A percentile compares a stretch with the other conserved stretches of the same genome.
Conservation (phyloP, 768 basidiomycete genomes). For the Brasilioporus rufonigricans region DNA sequence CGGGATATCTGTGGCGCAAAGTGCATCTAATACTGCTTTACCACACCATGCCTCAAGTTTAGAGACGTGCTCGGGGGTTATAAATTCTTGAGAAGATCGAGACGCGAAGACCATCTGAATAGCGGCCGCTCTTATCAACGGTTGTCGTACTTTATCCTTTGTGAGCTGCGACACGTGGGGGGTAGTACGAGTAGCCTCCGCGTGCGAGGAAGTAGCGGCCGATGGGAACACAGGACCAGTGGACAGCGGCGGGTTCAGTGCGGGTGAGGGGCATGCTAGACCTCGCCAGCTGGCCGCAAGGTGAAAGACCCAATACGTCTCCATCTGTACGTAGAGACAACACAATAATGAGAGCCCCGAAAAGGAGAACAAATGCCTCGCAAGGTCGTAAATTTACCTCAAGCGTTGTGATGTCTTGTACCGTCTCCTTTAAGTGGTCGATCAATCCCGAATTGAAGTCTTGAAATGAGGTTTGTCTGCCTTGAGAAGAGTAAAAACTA, state of each 20-base stretch:
- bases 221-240: conserved; percentile 41
- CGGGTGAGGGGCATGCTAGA: conserved; percentile 22
- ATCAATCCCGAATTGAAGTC: conserved; percentile 70
- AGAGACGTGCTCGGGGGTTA: conserved; percentile 63
- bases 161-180: not conserved
- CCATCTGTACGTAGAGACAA: conserved; percentile 56
- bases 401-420: conserved; percentile 58
- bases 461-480: conserved; percentile 76
- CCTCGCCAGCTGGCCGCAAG: conserved; percentile 68
- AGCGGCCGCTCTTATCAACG: conserved; percentile 68
- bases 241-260: conserved; percentile 41
- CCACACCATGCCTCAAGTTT: conserved; percentile 62
- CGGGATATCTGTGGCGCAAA: conserved; percentile 46
- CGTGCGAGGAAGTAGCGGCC: not conserved
- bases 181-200: conserved; percentile 7
- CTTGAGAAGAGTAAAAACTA: conserved; percentile 87
- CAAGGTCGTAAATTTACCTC: conserved; percentile 47
- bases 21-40: conserved; percentile 56
- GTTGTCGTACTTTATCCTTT: conserved; percentile 8
- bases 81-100: conserved; percentile 68
- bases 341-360: not conserved
- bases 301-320: conserved; percentile 80
- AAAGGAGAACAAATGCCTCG: not conserved
- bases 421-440: conserved; percentile 46
- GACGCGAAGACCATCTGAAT: conserved; percentile 84